Evolutionary conservation across 2,329 filamentous ascomycete species (phyloP).

Genomic region (Herpomyces periplanetae): DNA sequence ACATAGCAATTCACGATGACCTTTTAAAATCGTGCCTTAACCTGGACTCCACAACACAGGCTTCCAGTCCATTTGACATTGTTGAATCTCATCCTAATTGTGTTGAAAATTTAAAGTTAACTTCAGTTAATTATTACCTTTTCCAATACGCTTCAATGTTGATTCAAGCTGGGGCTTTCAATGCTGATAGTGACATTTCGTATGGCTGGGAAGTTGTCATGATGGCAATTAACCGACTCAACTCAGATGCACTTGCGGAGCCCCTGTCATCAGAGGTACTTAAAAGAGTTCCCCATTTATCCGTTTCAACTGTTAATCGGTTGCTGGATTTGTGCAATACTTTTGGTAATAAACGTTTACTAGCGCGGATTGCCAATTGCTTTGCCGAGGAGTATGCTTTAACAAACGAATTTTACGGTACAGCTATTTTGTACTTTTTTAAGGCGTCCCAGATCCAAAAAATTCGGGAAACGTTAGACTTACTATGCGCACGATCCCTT

Average conservation of each 20-base stretch:
- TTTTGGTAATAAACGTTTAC: slow-evolving; percentile 13
- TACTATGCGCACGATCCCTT: slow-evolving; percentile 53
- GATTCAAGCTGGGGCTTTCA: too few relatives aligned
- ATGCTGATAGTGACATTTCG: slow-evolving; percentile 8
- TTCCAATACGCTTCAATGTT: too few relatives aligned
- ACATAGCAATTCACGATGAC: too few relatives aligned
- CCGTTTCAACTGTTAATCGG: slow-evolving; percentile 32
- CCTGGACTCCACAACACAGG: too few relatives aligned
- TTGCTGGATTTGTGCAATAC: slow-evolving; percentile 37
- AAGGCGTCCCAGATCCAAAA: slow-evolving; percentile 38
- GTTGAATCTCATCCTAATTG: too few relatives aligned
- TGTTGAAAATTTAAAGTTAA: too few relatives aligned
- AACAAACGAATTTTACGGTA: slow-evolving; percentile 35
- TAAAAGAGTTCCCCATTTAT: slow-evolving; percentile 27
- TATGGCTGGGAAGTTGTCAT: slow-evolving; percentile 75
- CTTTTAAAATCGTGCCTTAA: too few relatives aligned
- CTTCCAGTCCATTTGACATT: too few relatives aligned
- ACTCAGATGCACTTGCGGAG: slow-evolving; percentile 27
- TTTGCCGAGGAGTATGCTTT: slow-evolving; percentile 41
- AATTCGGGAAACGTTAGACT: slow-evolving; percentile 46
- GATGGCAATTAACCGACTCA: slow-evolving; percentile 38
- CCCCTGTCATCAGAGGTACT: slow-evolving; percentile 34
- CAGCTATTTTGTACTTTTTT: slow-evolving; percentile 63
- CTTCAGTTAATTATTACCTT: too few relatives aligned
- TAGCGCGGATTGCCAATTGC: slow-evolving; percentile 13